A percentile compares a stretch with the other conserved stretches of the same genome.
Evolutionary conservation across 2,329 filamentous ascomycete genomes (phyloP).

Genomic region (Paecilomyces sp.): DNA sequence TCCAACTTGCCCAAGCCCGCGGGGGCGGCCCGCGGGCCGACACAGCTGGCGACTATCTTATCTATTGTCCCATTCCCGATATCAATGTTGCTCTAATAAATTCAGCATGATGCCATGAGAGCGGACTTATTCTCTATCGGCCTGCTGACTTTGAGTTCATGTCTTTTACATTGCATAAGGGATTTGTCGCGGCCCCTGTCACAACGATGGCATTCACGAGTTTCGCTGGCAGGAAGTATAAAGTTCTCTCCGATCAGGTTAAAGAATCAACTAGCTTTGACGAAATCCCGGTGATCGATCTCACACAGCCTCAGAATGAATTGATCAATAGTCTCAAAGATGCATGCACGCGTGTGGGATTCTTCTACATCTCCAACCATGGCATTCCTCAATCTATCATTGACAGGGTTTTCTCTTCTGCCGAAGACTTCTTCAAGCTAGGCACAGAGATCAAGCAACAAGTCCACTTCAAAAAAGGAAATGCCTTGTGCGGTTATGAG

Average conservation of each 20-base stretch:
- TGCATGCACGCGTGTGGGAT: constrained; percentile 34
- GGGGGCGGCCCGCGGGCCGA: constrained; percentile 1
- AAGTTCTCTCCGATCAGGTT: constrained; percentile 3
- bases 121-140: neutral
- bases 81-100: neutral
- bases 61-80: neutral
- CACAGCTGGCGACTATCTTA: neutral
- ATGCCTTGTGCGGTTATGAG: constrained; percentile 3
- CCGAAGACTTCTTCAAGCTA: constrained; percentile 22
- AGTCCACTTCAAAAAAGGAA: constrained; percentile 1
- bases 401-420: constrained; percentile 9
- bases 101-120: neutral
- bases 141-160: neutral
- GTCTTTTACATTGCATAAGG: neutral
- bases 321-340: constrained; percentile 32
- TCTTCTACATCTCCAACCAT: constrained; percentile 33
- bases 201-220: constrained; percentile 3
- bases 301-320: constrained; percentile 30
- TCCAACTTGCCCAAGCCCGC: neutral
- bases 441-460: constrained; percentile 5
- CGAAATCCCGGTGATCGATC: constrained; percentile 38
- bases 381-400: constrained; percentile 4
- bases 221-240: constrained; percentile 4
- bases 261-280: constrained; percentile 9
- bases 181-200: neutral